A percentile compares a stretch with the other conserved stretches of the same genome.
phyloP scores from a whole-genome alignment of 1,139 yeast species.

The Kodamaea ohmeri region DNA sequence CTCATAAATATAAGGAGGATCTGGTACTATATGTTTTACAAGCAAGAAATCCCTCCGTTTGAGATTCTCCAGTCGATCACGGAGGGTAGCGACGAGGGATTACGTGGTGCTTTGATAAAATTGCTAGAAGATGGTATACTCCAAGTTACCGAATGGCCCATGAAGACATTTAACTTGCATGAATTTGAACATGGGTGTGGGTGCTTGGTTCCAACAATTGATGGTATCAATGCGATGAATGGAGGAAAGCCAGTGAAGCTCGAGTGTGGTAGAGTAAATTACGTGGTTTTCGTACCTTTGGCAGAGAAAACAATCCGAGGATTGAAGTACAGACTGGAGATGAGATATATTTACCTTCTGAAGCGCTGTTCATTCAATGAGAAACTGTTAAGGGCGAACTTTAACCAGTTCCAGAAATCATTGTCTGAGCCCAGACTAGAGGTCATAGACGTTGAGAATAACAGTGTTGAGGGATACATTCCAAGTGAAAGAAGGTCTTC shows the following conservation, averaged over 20 bases:
- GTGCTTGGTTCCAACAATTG: neutral
- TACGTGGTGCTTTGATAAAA: neutral
- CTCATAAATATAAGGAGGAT: neutral
- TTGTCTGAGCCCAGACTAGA: neutral
- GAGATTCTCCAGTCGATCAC: neutral
- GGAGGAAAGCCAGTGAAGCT: neutral
- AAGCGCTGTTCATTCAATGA: neutral
- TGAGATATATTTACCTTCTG: conserved; percentile 1
- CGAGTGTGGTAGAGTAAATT: neutral
- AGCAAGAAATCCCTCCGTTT: neutral
- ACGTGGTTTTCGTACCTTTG: conserved; percentile 1
- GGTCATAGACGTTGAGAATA: too few species aligned
- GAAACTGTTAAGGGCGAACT: neutral
- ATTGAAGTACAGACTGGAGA: neutral
- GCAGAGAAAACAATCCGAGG: neutral
- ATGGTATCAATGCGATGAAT: neutral
- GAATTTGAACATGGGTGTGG: conserved; percentile 3
- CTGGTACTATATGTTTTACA: neutral
- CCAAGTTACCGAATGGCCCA: conserved; percentile 5
- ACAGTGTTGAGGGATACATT: neutral
- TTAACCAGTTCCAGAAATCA: neutral
- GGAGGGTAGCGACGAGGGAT: neutral
- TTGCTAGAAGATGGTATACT: conserved; percentile 1
- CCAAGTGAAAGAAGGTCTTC: neutral
- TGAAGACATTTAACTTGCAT: neutral